These are phyloP conservation scores for Fraxinus pennsylvanica DNA, from an alignment of 257 asterid genomes.

Conservation along the genomic window DNA sequence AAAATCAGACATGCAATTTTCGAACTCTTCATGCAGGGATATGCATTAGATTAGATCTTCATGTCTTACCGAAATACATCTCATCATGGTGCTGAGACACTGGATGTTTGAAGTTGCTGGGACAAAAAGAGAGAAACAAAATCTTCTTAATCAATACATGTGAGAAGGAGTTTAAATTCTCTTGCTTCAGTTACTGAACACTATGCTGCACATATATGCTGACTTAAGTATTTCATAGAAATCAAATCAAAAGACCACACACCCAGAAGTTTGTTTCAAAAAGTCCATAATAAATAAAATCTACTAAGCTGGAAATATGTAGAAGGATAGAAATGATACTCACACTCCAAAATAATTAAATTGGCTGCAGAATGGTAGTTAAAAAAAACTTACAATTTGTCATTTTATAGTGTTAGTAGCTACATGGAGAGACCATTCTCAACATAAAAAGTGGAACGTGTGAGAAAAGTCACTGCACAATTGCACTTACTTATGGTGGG, in stretches of 20 bases:
- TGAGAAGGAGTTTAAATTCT: background rate
- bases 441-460: background rate
- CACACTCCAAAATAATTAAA: background rate
- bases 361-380: background rate
- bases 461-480: constrained; percentile 18
- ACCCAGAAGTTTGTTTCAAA: background rate
- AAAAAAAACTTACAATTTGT: background rate
- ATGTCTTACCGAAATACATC: constrained; percentile 53
- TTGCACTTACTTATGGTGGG: constrained; percentile 50
- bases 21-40: background rate
- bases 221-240: background rate
- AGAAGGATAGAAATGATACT: background rate
- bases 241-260: background rate
- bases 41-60: background rate
- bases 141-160: background rate
- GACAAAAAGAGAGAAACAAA: constrained; percentile 9
- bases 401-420: background rate
- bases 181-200: background rate
- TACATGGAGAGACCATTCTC: background rate
- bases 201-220: background rate
- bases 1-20: background rate
- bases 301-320: background rate
- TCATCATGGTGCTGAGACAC: constrained; percentile 51
- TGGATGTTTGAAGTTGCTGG: constrained; percentile 46
- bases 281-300: background rate